phyloP scores from a whole-genome alignment of 2,329 filamentous ascomycete genomes.

The Fusarium veterinarium region DNA sequence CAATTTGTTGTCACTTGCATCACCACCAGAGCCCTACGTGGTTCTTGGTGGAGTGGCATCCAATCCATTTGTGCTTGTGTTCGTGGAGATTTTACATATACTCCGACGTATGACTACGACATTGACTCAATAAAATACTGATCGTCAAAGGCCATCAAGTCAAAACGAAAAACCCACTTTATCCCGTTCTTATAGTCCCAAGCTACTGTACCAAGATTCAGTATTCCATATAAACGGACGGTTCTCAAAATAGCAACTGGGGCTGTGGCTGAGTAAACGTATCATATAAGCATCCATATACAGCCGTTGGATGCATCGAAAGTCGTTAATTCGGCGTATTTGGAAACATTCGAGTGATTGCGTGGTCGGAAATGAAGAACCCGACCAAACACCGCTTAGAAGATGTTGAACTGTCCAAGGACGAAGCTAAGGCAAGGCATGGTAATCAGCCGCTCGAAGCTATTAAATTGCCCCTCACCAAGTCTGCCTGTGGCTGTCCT shows the following conservation, averaged over 20 bases:
- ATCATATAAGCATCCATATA: conserved; percentile 2
- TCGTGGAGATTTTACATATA: conserved; percentile 3
- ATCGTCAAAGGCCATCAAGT: neutral
- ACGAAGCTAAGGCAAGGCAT: neutral
- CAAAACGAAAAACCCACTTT: neutral
- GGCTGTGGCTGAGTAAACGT: conserved; percentile 38
- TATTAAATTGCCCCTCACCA: conserved; percentile 1
- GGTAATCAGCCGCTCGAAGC: conserved; percentile 2
- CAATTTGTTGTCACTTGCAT: neutral
- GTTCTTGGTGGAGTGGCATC: neutral
- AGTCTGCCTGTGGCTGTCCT: conserved; percentile 1
- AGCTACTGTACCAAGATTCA: neutral
- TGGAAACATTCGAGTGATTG: neutral
- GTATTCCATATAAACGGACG: neutral
- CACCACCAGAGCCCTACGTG: neutral
- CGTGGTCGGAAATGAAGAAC: neutral
- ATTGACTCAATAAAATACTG: neutral
- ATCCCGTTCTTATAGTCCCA: neutral
- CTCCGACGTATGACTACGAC: neutral
- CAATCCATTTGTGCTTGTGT: neutral
- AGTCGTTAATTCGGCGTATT: neutral
- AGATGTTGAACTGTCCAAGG: neutral
- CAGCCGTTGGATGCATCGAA: neutral
- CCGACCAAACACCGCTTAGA: neutral
- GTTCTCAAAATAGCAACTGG: conserved; percentile 39